Evolutionary conservation across 495 filamentous ascomycete species (phyloP), one percentile per base, ranked within the genome.

Genomic region (Lophiostoma macrostomum): DNA sequence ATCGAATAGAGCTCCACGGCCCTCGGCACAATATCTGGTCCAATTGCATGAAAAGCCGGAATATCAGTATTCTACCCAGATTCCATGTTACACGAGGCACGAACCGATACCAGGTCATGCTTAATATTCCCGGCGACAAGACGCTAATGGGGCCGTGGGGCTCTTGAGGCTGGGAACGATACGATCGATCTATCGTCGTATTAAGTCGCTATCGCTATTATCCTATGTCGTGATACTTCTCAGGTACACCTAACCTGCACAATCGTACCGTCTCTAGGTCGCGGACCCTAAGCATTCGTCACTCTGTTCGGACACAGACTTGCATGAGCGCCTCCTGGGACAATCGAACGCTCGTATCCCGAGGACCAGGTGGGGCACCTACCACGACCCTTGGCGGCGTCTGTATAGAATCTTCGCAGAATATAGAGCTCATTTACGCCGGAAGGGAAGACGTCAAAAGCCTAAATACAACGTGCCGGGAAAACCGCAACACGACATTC

Each of bases 391-490:
- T 56, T 29, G 53, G 53, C 37, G 45, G 8, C 14, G 36, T 55
- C 2, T 10, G 14, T 13, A 6, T 3, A 19, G 38, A 50, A 22
- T 20, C n/a, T 35, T 28, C 16, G 53, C 30, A 24, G 45, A 49
- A 56, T 56, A 25, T 56, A 49, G 34, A 44, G 20, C 10, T 49
- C 39, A 56, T 56, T 35, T 56, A 28, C 53, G 53, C 29, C 53
- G 53, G 53, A 56, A 56, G n/a, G 48, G 37, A 52, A n/a, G 22
- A 28, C 3, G 18, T 28, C 3, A 19, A 36, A 35, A 37, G 55
- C 47, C 55, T 58, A 58, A 58, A 58, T 37, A 20, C 47, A 29
- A 16, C 20, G 29, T 52, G 55, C 55, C 55, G 53, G 44, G 27
- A 41, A 32, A 32, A 32, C 29, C 29, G 29, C n/a, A 32, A 8